These are phyloP conservation scores for Epithele typhae DNA, from an alignment of 768 basidiomycete genomes.

Conservation along the genomic window DNA sequence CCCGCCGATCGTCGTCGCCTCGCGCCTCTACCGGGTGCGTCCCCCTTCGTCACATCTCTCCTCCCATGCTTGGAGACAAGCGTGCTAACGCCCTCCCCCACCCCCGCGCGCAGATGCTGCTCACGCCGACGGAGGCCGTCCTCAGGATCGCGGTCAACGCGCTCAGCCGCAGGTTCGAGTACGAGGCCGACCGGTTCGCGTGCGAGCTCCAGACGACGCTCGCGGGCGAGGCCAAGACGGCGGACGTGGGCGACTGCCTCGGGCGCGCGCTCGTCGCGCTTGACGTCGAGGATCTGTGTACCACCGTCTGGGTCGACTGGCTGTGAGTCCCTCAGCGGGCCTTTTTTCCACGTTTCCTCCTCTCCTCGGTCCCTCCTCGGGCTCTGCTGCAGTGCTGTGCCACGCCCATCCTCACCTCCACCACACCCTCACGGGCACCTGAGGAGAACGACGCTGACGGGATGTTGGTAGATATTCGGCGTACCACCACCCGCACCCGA, in stretches of 20 bases:
- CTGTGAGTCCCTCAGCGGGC: slow-evolving; percentile 45
- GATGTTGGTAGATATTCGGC: slow-evolving; percentile 92
- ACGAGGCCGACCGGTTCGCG: slow-evolving; percentile 88
- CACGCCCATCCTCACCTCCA: no score
- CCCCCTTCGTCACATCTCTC: not conserved
- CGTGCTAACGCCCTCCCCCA: not conserved
- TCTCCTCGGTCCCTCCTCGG: no score
- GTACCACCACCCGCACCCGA: slow-evolving; percentile 95
- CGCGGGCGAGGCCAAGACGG: slow-evolving; percentile 50
- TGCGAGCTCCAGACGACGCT: slow-evolving; percentile 59
- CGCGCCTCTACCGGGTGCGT: slow-evolving; percentile 75
- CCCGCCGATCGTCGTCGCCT: slow-evolving; percentile 81
- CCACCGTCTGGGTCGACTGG: slow-evolving; percentile 94
- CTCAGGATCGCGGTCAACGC: slow-evolving; percentile 75
- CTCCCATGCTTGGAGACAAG: not conserved
- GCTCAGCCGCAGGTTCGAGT: slow-evolving; percentile 84
- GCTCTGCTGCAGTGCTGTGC: no score
- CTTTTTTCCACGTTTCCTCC: not conserved
- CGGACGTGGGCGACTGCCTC: slow-evolving; percentile 82
- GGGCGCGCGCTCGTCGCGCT: slow-evolving; percentile 78
- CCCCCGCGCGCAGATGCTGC: slow-evolving; percentile 51
- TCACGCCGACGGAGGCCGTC: slow-evolving; percentile 75
- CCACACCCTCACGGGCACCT: no score
- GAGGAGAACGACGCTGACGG: no score
- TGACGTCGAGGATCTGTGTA: slow-evolving; percentile 90